phyloP scores from a whole-genome alignment of 257 asterid genomes.

The Coffea eugenioides region DNA sequence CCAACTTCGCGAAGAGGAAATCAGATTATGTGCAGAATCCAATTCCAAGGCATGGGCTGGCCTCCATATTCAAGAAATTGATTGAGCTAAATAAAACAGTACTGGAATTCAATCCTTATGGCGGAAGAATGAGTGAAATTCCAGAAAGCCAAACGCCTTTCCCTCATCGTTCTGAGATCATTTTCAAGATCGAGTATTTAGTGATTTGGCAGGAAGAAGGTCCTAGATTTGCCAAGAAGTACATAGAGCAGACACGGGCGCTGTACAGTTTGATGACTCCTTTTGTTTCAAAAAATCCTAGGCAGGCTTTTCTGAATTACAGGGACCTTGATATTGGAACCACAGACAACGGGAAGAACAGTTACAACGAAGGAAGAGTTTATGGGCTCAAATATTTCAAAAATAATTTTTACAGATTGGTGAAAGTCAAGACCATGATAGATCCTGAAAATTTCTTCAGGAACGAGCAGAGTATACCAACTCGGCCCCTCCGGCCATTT shows the following conservation, averaged over 20 bases:
- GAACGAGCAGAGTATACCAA: slow-evolving; percentile 16
- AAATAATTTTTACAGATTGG: slow-evolving; percentile 3
- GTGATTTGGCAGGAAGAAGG: not conserved
- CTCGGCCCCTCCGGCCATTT: too few relatives aligned
- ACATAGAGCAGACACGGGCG: too few relatives aligned
- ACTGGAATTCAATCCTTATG: slow-evolving; percentile 17
- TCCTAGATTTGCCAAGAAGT: too few relatives aligned
- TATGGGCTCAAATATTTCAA: slow-evolving; percentile 15
- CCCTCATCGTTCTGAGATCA: slow-evolving; percentile 32
- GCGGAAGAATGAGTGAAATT: slow-evolving; percentile 33
- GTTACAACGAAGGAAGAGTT: slow-evolving; percentile 9
- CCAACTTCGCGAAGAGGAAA: slow-evolving; percentile 18
- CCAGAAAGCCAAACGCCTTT: slow-evolving; percentile 23
- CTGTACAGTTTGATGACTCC: not conserved
- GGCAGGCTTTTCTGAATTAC: slow-evolving; percentile 21
- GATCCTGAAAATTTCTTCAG: slow-evolving; percentile 9
- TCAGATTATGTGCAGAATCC: slow-evolving; percentile 5
- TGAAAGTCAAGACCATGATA: not conserved
- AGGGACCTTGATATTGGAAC: slow-evolving; percentile 22
- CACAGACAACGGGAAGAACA: slow-evolving; percentile 1
- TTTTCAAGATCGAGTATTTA: slow-evolving; percentile 21
- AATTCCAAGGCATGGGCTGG: slow-evolving; percentile 20
- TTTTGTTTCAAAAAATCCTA: slow-evolving; percentile 19
- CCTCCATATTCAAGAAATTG: slow-evolving; percentile 22
- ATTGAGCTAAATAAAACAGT: slow-evolving; percentile 11